A percentile compares a stretch with the other conserved stretches of the same genome.
Conservation (phyloP, 495 filamentous ascomycete species). For the Ramalina peruviana region DNA sequence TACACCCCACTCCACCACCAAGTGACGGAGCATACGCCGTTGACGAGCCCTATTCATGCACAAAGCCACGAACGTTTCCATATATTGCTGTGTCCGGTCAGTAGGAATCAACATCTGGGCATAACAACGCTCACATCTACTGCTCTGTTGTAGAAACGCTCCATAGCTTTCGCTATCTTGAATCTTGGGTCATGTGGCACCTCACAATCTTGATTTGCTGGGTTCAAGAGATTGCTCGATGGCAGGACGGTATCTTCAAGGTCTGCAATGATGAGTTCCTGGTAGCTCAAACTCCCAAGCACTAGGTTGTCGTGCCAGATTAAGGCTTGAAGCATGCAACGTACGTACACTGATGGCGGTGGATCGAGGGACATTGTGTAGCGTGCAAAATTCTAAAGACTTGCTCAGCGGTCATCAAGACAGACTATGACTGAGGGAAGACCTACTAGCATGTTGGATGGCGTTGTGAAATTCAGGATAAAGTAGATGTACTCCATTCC, state of each 20-base stretch:
- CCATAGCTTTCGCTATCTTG: slow-evolving; percentile 62
- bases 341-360: slow-evolving; percentile 70
- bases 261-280: slow-evolving; percentile 66
- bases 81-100: slow-evolving; percentile 42
- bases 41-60: slow-evolving; percentile 86
- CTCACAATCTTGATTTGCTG: slow-evolving; percentile 60
- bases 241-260: slow-evolving; percentile 64
- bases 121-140: slow-evolving; percentile 32
- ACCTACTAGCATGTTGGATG: slow-evolving; percentile 51
- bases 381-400: slow-evolving; percentile 46
- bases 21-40: slow-evolving; percentile 69
- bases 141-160: slow-evolving; percentile 62
- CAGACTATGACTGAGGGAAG: background rate
- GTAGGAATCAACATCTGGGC: background rate
- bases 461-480: slow-evolving; percentile 52
- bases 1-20: slow-evolving; percentile 68
- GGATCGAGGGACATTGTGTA: slow-evolving; percentile 66
- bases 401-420: slow-evolving; percentile 6
- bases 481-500: slow-evolving; percentile 58
- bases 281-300: slow-evolving; percentile 49
- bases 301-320: slow-evolving; percentile 58
- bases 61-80: slow-evolving; percentile 67
- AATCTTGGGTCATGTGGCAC: slow-evolving; percentile 62
- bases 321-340: slow-evolving; percentile 63
- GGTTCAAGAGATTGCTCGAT: slow-evolving; percentile 53